phyloP scores from a whole-genome alignment of 2,329 filamentous ascomycete species.

The Colletotrichum orbiculare region DNA sequence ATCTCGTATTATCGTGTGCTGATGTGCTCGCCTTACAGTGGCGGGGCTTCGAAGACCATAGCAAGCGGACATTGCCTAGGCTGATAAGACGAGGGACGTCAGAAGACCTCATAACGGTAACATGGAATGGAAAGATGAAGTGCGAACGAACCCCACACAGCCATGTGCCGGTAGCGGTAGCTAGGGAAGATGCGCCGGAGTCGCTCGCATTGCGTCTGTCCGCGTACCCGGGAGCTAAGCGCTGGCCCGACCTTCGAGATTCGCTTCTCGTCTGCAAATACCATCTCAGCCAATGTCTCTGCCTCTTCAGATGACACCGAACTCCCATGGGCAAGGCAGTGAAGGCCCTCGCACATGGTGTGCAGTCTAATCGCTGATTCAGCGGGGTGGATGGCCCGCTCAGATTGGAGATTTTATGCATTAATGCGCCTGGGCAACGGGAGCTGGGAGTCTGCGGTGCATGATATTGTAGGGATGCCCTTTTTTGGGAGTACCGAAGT shows the following conservation, averaged over 20 bases:
- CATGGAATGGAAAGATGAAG: no score
- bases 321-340: constrained; percentile 32
- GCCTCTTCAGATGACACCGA: constrained; percentile 23
- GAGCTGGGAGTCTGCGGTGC: no score
- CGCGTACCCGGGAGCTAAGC: constrained; percentile 3
- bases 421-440: constrained; percentile 26
- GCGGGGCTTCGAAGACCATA: no score
- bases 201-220: background rate
- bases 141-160: no score
- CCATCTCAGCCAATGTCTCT: constrained; percentile 2
- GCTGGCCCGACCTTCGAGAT: constrained; percentile 10
- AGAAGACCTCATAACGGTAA: no score
- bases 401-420: constrained; percentile 36
- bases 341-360: constrained; percentile 36
- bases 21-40: no score
- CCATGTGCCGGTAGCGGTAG: no score
- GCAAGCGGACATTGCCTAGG: no score
- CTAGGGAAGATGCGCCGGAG: no score
- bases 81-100: no score
- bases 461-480: no score
- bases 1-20: no score
- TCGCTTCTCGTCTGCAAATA: constrained; percentile 9
- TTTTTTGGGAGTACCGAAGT: background rate
- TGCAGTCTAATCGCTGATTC: constrained; percentile 35
- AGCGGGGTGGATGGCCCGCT: constrained; percentile 34